Conservation (phyloP, 441 rosid genomes). For the Populus hybrid region DNA sequence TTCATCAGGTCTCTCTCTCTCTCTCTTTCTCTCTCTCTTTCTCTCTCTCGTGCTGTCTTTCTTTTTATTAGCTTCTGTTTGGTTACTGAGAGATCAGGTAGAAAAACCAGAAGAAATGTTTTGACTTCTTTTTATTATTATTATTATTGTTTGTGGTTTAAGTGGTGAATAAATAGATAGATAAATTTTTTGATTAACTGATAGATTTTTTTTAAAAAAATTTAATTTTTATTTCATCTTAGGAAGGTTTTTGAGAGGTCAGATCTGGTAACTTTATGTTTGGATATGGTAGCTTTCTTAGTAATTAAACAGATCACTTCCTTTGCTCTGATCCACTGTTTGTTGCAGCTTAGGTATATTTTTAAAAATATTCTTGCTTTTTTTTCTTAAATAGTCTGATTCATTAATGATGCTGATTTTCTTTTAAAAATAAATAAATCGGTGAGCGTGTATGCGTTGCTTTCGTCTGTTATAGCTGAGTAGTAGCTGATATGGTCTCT, state of each 20-base stretch:
- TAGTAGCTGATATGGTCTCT: neutral
- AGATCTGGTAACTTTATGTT: neutral
- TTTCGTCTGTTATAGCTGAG: neutral
- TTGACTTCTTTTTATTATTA: neutral
- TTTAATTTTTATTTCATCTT: neutral
- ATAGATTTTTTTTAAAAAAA: neutral
- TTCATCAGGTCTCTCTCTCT: slow-evolving; percentile 17
- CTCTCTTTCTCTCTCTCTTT: neutral
- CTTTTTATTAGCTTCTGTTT: slow-evolving; percentile 4
- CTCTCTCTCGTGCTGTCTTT: neutral
- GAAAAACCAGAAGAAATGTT: slow-evolving; percentile 14
- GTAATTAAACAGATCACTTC: slow-evolving; percentile 1
- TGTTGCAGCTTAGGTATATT: neutral
- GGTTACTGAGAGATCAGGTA: slow-evolving; percentile 19
- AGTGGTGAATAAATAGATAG: neutral
- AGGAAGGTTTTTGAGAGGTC: neutral
- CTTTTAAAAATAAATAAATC: neutral
- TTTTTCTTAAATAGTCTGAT: neutral
- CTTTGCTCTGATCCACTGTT: slow-evolving; percentile 4
- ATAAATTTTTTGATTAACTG: neutral
- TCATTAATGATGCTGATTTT: neutral
- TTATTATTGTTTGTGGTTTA: neutral
- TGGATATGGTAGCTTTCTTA: neutral
- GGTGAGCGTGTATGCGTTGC: neutral
- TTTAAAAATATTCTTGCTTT: neutral